Evolutionary conservation across 139 green algal genomes (phyloP).

Genomic region (Micromonas commoda): DNA sequence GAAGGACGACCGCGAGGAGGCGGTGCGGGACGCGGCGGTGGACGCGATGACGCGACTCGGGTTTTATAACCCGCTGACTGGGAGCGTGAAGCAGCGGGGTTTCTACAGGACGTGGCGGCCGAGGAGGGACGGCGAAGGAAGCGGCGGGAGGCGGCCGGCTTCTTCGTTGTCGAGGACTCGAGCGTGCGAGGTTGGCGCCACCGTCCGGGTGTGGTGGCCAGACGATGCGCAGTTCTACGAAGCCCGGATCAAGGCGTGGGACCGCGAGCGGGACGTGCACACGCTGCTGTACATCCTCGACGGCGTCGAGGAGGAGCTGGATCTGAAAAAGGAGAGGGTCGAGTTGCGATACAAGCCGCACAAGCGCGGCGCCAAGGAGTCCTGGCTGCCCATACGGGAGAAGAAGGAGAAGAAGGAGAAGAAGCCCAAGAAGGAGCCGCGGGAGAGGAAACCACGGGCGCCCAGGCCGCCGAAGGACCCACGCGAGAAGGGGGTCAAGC

Average conservation of each 20-base stretch:
- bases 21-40: constrained; percentile 7
- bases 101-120: neutral
- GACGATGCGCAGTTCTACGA: constrained; percentile 10
- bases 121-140: neutral
- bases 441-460: too few relatives aligned
- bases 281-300: constrained; percentile 15
- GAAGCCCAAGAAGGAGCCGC: neutral
- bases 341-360: constrained; percentile 11
- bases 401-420: constrained; percentile 2
- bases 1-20: neutral
- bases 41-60: neutral
- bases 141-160: neutral
- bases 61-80: constrained; percentile 1
- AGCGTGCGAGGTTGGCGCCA: neutral
- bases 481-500: too few relatives aligned
- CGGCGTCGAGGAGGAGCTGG: constrained; percentile 12
- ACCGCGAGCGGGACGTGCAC: neutral
- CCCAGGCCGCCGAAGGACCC: neutral
- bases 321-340: constrained; percentile 8
- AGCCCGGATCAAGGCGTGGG: neutral
- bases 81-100: neutral
- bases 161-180: neutral
- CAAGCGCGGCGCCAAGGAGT: neutral
- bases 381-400: constrained; percentile 11
- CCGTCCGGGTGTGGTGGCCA: constrained; percentile 11